Evolutionary conservation across 1,284 basidiomycete species (phyloP).

Genomic region (Pterula multifida): DNA sequence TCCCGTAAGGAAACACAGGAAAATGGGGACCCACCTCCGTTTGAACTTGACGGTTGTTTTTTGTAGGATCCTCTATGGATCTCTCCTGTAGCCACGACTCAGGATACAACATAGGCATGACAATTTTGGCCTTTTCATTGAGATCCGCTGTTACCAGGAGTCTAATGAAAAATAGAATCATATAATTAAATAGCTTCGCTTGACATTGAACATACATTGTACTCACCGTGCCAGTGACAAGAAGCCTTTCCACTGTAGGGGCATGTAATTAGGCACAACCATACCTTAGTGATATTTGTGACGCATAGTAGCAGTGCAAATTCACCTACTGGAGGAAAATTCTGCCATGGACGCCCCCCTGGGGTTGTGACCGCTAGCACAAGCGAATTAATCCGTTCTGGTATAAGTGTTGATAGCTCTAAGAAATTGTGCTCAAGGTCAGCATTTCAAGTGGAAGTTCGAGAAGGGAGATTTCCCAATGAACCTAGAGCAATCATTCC

Average conservation of each 20-base stretch:
- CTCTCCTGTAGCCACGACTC: conserved; percentile 41
- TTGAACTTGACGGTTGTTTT: conserved; percentile 54
- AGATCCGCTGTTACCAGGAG: not conserved
- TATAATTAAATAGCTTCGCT: conserved; percentile 41
- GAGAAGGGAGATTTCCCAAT: conserved; percentile 1
- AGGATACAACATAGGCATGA: conserved; percentile 46
- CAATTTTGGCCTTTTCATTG: not conserved
- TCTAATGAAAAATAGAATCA: too few species aligned
- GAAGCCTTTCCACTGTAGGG: conserved; percentile 31
- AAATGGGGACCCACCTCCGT: conserved; percentile 27
- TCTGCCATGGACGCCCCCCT: conserved; percentile 42
- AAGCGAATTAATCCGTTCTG: conserved; percentile 55
- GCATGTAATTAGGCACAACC: too few species aligned
- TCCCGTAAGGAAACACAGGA: not conserved
- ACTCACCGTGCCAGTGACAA: conserved; percentile 22
- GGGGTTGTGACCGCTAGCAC: conserved; percentile 62
- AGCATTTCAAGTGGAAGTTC: conserved; percentile 1
- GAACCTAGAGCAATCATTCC: conserved; percentile 79
- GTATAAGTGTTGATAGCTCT: conserved; percentile 60
- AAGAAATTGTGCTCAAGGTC: conserved; percentile 2
- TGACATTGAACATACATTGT: conserved; percentile 9
- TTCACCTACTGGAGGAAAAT: conserved; percentile 48
- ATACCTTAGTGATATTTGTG: too few species aligned
- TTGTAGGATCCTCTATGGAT: conserved; percentile 34
- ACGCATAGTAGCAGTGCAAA: too few species aligned